A percentile compares a stretch with the other conserved stretches of the same genome.
Evolutionary conservation across 495 filamentous ascomycete genomes (phyloP).

Genomic region (Talaromyces liani): DNA sequence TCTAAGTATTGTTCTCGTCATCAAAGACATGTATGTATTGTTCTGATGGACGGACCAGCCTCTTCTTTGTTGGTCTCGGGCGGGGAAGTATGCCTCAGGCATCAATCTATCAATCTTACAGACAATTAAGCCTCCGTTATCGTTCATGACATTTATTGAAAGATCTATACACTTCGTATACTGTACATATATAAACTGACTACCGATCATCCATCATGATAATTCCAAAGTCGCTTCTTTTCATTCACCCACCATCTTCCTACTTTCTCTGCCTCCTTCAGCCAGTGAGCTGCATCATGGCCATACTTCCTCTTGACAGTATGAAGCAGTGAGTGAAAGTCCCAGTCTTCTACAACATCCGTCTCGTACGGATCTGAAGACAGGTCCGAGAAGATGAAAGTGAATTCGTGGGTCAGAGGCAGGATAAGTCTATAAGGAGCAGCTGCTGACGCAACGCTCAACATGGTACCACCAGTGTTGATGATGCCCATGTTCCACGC

Average conservation of each 20-base stretch:
- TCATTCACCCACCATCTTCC: constrained; percentile 34
- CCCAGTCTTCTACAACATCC: constrained; percentile 23
- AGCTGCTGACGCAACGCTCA: constrained; percentile 32
- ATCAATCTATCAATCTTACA: neutral
- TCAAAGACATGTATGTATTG: neutral
- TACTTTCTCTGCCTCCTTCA: constrained; percentile 26
- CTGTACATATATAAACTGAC: neutral
- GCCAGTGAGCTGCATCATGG: constrained; percentile 30
- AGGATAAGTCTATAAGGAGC: constrained; percentile 32
- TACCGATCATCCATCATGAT: constrained; percentile 11
- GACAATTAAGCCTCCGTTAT: neutral
- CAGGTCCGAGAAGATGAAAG: constrained; percentile 30
- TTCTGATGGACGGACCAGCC: neutral
- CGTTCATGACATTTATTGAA: neutral
- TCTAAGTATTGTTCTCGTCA: neutral
- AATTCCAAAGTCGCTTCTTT: constrained; percentile 23
- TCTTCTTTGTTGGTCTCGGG: neutral
- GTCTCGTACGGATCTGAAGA: constrained; percentile 29
- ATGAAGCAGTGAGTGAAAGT: constrained; percentile 20
- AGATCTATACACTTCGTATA: neutral
- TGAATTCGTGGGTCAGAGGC: constrained; percentile 30
- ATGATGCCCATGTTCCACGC: constrained; percentile 40
- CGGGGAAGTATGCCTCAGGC: constrained; percentile 1
- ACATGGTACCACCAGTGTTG: constrained; percentile 35
- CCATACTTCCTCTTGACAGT: constrained; percentile 23